A percentile compares a stretch with the other conserved stretches of the same genome.
Conservation (phyloP, 768 basidiomycete genomes). For the Auriscalpium microsporum region DNA sequence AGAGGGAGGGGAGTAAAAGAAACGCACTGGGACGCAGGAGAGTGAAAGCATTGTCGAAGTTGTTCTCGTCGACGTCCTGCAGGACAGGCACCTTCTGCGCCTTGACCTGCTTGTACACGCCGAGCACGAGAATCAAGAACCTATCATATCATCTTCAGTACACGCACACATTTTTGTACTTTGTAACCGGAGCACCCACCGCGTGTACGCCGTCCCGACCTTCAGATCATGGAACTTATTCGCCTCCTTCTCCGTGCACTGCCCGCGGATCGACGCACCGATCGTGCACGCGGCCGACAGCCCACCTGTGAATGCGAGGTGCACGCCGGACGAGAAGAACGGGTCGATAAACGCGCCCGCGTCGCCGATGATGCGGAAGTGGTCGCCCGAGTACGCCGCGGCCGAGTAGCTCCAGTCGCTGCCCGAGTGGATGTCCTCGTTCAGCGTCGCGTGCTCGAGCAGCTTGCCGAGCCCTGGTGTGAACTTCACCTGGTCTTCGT, state of each 20-base stretch:
- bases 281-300: constrained; percentile 40
- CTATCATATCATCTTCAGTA: background rate
- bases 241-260: constrained; percentile 35
- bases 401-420: constrained; percentile 32
- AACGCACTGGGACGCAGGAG: constrained; percentile 36
- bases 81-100: constrained; percentile 31
- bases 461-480: background rate
- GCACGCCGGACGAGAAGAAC: constrained; percentile 51
- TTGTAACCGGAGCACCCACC: constrained; percentile 22
- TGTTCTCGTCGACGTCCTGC: constrained; percentile 32
- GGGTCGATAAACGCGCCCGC: constrained; percentile 54
- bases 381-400: constrained; percentile 22
- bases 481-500: background rate
- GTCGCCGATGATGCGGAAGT: constrained; percentile 28
- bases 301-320: constrained; percentile 42
- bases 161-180: background rate
- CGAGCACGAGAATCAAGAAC: constrained; percentile 22
- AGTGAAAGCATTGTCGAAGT: constrained; percentile 36
- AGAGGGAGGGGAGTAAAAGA: no score
- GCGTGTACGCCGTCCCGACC: constrained; percentile 38
- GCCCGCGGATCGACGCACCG: constrained; percentile 38
- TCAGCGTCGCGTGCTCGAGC: background rate
- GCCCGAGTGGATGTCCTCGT: constrained; percentile 24
- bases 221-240: constrained; percentile 33
- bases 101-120: constrained; percentile 38